Evolutionary conservation across 441 rosid species (phyloP).

Genomic region (Dalechampia spathulata): DNA sequence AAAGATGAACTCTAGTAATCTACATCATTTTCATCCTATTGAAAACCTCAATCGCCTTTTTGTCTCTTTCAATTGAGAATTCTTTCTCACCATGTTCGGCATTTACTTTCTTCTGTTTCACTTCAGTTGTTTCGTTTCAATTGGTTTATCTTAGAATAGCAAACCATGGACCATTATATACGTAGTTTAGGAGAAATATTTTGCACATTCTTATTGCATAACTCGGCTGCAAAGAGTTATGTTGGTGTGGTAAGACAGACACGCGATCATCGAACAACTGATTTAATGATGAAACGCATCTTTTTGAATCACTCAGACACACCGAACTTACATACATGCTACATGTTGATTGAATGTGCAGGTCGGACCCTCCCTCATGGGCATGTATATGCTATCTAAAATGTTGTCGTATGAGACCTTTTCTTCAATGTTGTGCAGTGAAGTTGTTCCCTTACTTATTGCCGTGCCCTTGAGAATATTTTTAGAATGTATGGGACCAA

Average conservation of each 20-base stretch:
- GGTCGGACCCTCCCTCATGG: too few species aligned
- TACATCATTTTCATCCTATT: constrained; percentile 1
- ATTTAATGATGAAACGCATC: neutral
- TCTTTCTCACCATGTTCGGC: neutral
- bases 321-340: too few species aligned
- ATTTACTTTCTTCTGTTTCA: too few species aligned
- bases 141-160: neutral
- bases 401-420: constrained; percentile 4
- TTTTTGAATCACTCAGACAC: neutral
- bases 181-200: too few species aligned
- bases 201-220: too few species aligned
- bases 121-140: neutral
- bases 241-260: neutral
- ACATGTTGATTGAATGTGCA: neutral
- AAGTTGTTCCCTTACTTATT: neutral
- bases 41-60: too few species aligned
- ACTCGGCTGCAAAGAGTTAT: too few species aligned
- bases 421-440: neutral
- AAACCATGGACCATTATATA: too few species aligned
- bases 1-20: too few species aligned
- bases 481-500: too few species aligned
- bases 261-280: neutral
- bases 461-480: neutral
- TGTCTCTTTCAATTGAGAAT: neutral
- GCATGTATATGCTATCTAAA: neutral